Evolutionary conservation across 108 stramenopile genomes (phyloP).

Genomic region (Nitzschia sp.): DNA sequence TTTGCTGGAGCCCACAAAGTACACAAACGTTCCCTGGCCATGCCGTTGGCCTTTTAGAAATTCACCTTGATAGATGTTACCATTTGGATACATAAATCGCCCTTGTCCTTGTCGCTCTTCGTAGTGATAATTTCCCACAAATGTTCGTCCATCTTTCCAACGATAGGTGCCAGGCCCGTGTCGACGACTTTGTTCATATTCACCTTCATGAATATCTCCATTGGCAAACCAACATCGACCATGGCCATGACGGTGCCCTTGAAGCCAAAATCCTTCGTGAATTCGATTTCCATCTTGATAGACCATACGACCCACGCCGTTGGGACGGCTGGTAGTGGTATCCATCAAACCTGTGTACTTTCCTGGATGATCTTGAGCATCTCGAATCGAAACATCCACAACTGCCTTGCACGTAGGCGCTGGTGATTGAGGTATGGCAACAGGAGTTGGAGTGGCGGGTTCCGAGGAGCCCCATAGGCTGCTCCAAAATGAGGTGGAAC

Average conservation of each 20-base stretch:
- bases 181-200: constrained; percentile 29
- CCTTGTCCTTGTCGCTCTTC: constrained; percentile 41
- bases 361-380: constrained; percentile 32
- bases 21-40: constrained; percentile 23
- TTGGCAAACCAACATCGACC: constrained; percentile 32
- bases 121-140: constrained; percentile 24
- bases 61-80: constrained; percentile 25
- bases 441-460: background rate
- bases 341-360: constrained; percentile 34
- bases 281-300: constrained; percentile 41
- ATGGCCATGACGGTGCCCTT: constrained; percentile 36
- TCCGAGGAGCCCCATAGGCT: background rate
- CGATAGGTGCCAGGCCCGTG: constrained; percentile 31
- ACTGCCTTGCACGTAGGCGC: constrained; percentile 25
- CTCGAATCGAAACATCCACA: constrained; percentile 21
- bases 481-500: background rate
- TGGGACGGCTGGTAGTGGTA: constrained; percentile 17
- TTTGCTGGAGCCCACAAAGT: constrained; percentile 4
- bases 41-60: constrained; percentile 24
- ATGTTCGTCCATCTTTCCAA: constrained; percentile 43
- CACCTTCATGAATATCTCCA: constrained; percentile 36
- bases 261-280: constrained; percentile 45
- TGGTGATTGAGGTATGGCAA: background rate
- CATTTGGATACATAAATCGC: constrained; percentile 37
- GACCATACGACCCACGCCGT: constrained; percentile 44